Evolutionary conservation across 352 stramenopile genomes (phyloP), one percentile per base, ranked within the genome.

Genomic region (Pythium vanterpoolii): DNA sequence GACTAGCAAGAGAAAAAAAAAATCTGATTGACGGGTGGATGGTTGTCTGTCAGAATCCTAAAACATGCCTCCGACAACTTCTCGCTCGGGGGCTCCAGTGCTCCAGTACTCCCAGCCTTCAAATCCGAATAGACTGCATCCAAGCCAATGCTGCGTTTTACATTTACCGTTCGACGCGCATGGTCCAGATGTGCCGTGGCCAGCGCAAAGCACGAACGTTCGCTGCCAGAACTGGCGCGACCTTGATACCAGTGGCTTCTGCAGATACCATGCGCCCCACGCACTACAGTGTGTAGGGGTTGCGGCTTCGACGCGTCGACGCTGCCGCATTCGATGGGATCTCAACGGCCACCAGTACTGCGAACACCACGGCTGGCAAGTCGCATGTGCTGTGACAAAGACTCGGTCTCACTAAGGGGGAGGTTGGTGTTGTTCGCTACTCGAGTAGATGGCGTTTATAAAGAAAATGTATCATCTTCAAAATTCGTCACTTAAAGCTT

Each of bases 291-390:
- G 53, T 19, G 8, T 10, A 2, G 40, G 24, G 2, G 26, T 60
- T 16, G 53, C 42, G 10, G 26, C 13, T 21, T n/a, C n/a, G n/a
- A 60, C 53, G 5, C n/a, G 42, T 11, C 2, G 30, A 30, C 53
- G 53, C 27, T 60, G 53, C 27, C 19, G 16, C 1, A 44, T 45
- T 28, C 19, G 30, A 5, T 60, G 53, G 53, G 40, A 60, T 43
- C 53, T 60, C 31, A 26, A 48, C 34, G 14, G 2, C 43, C 19
- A 60, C 9, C 16, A 45, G 28, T 19, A 45, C 1, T 60, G 53
- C 31, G 28, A 60, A 21, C 23, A 44, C n/a, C 53, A 60, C 40
- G 21, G 5, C 18, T 33, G 7, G 16, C 16, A 49, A 14, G 33
- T 8, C n/a, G n/a, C n/a, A n/a, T n/a, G n/a, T n/a, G n/a, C n/a